phyloP scores from a whole-genome alignment of 805 yeast genomes.

The Yamadazyma sp. region DNA sequence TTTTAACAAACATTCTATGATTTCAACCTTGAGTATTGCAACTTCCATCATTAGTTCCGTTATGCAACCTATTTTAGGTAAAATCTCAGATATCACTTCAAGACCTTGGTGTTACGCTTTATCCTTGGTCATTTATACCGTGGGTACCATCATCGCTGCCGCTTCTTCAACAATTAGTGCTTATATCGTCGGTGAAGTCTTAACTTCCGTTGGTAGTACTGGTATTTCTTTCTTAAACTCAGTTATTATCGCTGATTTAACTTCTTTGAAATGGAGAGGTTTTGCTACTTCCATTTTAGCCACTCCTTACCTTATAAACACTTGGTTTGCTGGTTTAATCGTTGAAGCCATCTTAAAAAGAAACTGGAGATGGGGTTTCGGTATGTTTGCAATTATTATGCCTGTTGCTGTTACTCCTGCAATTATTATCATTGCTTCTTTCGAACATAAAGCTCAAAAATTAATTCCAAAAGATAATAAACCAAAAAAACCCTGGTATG shows the following conservation, averaged over 20 bases:
- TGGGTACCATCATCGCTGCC: conserved; percentile 23
- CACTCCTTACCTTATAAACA: conserved; percentile 41
- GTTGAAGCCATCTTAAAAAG: conserved; percentile 24
- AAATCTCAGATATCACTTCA: conserved; percentile 22
- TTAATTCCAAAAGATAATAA: conserved; percentile 6
- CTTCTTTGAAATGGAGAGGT: conserved; percentile 25
- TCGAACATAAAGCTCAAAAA: conserved; percentile 27
- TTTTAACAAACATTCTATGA: conserved; percentile 19
- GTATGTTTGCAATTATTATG: conserved; percentile 45
- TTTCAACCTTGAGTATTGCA: conserved; percentile 22
- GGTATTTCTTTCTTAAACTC: conserved; percentile 18
- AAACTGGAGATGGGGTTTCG: conserved; percentile 55
- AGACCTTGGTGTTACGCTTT: conserved; percentile 20
- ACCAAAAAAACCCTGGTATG: background rate
- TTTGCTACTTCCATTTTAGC: conserved; percentile 17
- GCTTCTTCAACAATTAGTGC: conserved; percentile 18
- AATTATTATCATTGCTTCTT: conserved; percentile 23
- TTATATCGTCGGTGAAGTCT: conserved; percentile 22
- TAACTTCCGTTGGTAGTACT: conserved; percentile 18
- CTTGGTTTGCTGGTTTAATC: conserved; percentile 42
- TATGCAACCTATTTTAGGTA: conserved; percentile 20
- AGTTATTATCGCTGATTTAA: conserved; percentile 21
- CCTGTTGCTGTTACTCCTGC: conserved; percentile 40
- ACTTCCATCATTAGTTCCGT: conserved; percentile 21
- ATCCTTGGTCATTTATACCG: conserved; percentile 15